Evolutionary conservation across 83 land plant species (phyloP).

Genomic region (Diphasiastrum complanatum): DNA sequence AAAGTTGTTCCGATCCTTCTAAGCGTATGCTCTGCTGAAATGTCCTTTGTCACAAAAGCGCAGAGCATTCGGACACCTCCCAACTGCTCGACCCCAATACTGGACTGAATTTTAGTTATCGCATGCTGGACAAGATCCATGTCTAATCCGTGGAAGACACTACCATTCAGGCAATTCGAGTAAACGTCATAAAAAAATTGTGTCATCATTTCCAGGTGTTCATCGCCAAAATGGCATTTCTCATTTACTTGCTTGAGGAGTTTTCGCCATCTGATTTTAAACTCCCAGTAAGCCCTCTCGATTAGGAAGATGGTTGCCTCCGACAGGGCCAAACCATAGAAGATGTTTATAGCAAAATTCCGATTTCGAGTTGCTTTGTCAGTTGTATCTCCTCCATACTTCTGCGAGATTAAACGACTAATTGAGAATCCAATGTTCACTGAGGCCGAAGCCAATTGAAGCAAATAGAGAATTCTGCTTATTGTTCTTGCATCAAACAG

Average conservation of each 20-base stretch:
- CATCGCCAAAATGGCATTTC: neutral
- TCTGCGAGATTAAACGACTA: neutral
- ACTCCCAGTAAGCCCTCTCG: neutral
- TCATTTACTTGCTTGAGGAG: neutral
- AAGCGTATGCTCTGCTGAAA: neutral
- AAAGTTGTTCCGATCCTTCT: neutral
- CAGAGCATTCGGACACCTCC: neutral
- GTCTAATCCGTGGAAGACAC: constrained; percentile 3
- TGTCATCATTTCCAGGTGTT: neutral
- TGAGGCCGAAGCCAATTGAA: neutral
- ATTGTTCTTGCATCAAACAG: neutral
- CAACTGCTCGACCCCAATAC: neutral
- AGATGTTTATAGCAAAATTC: neutral
- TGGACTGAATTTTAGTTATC: constrained; percentile 1
- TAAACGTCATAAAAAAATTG: constrained; percentile 1
- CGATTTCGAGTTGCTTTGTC: too few species aligned
- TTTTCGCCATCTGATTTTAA: neutral
- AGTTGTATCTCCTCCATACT: too few species aligned
- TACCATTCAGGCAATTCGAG: neutral
- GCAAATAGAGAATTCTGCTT: neutral
- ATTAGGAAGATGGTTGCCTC: neutral
- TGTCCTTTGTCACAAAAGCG: neutral
- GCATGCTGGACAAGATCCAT: constrained; percentile 1
- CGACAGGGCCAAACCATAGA: neutral
- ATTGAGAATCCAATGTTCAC: neutral